Conservation (phyloP, 805 yeast genomes). For the Wickerhamomyces silvicola region DNA sequence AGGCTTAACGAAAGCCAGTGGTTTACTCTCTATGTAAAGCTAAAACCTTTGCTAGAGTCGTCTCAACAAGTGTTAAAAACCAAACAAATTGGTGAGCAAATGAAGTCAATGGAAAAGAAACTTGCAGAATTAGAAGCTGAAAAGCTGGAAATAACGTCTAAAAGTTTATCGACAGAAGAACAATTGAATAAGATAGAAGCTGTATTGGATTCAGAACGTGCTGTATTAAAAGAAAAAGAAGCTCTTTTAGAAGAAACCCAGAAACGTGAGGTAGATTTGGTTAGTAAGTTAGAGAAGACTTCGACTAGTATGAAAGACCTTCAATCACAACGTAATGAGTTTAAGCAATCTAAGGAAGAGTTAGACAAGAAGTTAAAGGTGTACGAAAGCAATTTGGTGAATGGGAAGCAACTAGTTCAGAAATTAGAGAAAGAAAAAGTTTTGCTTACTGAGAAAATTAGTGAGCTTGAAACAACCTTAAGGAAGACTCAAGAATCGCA, state of each 20-base stretch:
- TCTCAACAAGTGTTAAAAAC: constrained; percentile 54
- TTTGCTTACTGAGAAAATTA: constrained; percentile 11
- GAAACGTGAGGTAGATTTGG: constrained; percentile 30
- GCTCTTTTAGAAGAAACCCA: constrained; percentile 37
- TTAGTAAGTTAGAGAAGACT: constrained; percentile 19
- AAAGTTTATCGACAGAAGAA: constrained; percentile 21
- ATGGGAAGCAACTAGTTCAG: constrained; percentile 16
- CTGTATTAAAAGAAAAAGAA: constrained; percentile 41
- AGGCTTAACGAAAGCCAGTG: constrained; percentile 56
- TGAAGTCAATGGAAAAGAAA: constrained; percentile 43
- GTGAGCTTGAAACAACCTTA: constrained; percentile 15
- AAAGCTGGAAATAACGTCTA: constrained; percentile 22
- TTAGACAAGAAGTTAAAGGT: constrained; percentile 18
- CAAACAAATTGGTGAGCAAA: constrained; percentile 49
- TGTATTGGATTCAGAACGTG: constrained; percentile 33
- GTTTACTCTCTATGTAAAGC: constrained; percentile 63
- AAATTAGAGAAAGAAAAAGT: constrained; percentile 19
- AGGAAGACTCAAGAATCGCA: constrained; percentile 12
- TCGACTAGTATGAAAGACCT: constrained; percentile 19
- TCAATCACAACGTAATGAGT: constrained; percentile 20
- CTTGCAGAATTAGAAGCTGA: constrained; percentile 31
- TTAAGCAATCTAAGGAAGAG: constrained; percentile 22
- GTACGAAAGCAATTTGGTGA: constrained; percentile 22
- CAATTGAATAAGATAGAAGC: constrained; percentile 27
- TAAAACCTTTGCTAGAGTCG: constrained; percentile 72